phyloP scores from a whole-genome alignment of 192 early-diverging fungal species.

The Coemansia sp. region DNA sequence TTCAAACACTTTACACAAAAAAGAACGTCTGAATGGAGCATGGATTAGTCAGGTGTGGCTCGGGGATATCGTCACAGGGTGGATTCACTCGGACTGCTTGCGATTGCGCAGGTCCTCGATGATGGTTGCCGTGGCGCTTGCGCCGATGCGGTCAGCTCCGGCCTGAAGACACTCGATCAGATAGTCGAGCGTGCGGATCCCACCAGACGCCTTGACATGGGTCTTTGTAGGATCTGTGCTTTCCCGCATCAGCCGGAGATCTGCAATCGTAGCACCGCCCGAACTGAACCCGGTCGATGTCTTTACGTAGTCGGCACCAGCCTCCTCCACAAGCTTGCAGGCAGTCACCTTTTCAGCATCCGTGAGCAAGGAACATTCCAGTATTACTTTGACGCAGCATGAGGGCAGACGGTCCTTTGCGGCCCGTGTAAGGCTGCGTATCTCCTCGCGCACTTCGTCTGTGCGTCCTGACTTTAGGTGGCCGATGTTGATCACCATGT shows the following conservation, averaged over 20 bases:
- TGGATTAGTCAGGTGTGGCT: no score
- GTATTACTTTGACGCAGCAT: conserved; percentile 61
- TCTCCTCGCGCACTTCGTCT: conserved; percentile 52
- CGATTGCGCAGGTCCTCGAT: conserved; percentile 55
- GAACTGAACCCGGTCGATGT: conserved; percentile 62
- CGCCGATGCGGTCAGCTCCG: conserved; percentile 60
- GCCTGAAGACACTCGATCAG: conserved; percentile 56
- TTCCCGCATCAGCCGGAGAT: conserved; percentile 57
- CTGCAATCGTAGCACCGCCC: conserved; percentile 55
- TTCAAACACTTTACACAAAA: no score
- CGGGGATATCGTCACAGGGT: no score
- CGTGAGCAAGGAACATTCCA: conserved; percentile 61
- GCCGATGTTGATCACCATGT: conserved; percentile 62
- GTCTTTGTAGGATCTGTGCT: conserved; percentile 37
- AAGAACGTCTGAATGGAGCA: no score
- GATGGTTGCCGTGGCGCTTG: conserved; percentile 57
- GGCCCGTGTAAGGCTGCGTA: conserved; percentile 34
- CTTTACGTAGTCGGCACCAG: conserved; percentile 65
- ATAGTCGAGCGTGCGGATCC: conserved; percentile 58
- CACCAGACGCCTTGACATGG: conserved; percentile 63
- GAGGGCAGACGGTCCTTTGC: conserved; percentile 45
- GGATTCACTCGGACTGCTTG: conserved; percentile 9
- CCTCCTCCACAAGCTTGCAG: conserved; percentile 44
- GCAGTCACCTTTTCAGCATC: conserved; percentile 57
- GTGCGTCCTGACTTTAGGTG: conserved; percentile 51